phyloP scores from a whole-genome alignment of 2,329 filamentous ascomycete species.

The Xylaria sp. region DNA sequence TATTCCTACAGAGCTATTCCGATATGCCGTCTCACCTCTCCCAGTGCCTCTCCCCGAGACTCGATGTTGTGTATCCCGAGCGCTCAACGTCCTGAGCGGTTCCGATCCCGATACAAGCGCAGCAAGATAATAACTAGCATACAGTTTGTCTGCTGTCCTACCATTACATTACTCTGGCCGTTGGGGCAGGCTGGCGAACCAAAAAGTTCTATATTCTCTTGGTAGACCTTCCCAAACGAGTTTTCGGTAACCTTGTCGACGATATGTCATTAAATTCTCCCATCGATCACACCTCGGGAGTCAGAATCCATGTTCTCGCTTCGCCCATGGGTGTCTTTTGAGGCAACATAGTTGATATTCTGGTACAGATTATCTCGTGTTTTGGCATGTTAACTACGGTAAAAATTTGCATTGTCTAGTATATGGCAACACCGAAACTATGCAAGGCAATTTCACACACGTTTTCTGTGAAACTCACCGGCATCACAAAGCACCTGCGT shows the following conservation, averaged over 20 bases:
- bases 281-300: slow-evolving; percentile 5
- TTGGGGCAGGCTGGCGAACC: slow-evolving; percentile 11
- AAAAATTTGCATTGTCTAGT: not conserved
- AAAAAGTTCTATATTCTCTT: not conserved
- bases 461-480: slow-evolving; percentile 11
- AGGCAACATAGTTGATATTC: slow-evolving; percentile 3
- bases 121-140: slow-evolving; percentile 12
- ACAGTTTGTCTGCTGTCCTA: slow-evolving; percentile 7
- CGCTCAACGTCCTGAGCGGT: not conserved
- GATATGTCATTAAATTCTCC: slow-evolving; percentile 4
- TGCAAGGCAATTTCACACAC: slow-evolving; percentile 12
- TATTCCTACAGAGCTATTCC: not conserved
- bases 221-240: not conserved
- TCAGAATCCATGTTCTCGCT: slow-evolving; percentile 12
- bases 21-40: not conserved
- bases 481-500: slow-evolving; percentile 9
- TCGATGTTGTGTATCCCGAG: not conserved
- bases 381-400: not conserved
- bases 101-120: slow-evolving; percentile 2
- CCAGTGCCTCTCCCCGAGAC: not conserved
- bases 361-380: not conserved
- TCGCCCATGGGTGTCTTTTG: not conserved
- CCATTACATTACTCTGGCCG: not conserved
- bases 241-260: slow-evolving; percentile 11
- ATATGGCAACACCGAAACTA: slow-evolving; percentile 6